Evolutionary conservation across 148 eudicot genomes (phyloP).

Genomic region (Linanthus parryae): DNA sequence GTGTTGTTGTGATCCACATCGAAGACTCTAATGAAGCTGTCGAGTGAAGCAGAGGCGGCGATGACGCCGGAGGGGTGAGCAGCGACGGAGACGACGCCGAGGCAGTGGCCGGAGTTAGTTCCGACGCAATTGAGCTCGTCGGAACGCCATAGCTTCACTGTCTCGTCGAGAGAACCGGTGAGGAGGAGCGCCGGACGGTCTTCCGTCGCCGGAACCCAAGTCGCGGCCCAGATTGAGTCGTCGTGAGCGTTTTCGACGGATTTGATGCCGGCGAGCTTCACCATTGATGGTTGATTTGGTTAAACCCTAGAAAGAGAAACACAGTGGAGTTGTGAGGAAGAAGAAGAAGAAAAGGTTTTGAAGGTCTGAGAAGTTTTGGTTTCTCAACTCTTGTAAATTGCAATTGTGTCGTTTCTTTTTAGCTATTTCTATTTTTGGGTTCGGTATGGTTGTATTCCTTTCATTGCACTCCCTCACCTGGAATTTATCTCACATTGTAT

Average conservation of each 20-base stretch:
- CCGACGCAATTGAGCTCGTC: slow-evolving; percentile 57
- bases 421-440: not conserved
- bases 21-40: slow-evolving; percentile 82
- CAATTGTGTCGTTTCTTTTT: not conserved
- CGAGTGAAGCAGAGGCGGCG: slow-evolving; percentile 90
- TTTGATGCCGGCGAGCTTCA: slow-evolving; percentile 76
- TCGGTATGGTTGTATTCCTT: too few species aligned
- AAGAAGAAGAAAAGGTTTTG: not conserved
- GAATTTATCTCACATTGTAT: too few species aligned
- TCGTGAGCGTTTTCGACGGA: slow-evolving; percentile 63
- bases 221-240: slow-evolving; percentile 75
- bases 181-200: slow-evolving; percentile 52
- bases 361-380: not conserved
- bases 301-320: slow-evolving; percentile 27
- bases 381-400: not conserved
- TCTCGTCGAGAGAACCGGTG: slow-evolving; percentile 88
- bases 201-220: slow-evolving; percentile 76
- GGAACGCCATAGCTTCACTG: slow-evolving; percentile 65
- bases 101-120: slow-evolving; percentile 49
- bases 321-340: too few species aligned
- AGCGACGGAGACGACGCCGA: slow-evolving; percentile 74
- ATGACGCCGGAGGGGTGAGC: slow-evolving; percentile 82
- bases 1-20: slow-evolving; percentile 74
- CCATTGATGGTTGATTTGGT: slow-evolving; percentile 5
- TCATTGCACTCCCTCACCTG: too few species aligned